Evolutionary conservation across 1,284 basidiomycete species (phyloP).

Genomic region (Microbotryomycetes sp.): DNA sequence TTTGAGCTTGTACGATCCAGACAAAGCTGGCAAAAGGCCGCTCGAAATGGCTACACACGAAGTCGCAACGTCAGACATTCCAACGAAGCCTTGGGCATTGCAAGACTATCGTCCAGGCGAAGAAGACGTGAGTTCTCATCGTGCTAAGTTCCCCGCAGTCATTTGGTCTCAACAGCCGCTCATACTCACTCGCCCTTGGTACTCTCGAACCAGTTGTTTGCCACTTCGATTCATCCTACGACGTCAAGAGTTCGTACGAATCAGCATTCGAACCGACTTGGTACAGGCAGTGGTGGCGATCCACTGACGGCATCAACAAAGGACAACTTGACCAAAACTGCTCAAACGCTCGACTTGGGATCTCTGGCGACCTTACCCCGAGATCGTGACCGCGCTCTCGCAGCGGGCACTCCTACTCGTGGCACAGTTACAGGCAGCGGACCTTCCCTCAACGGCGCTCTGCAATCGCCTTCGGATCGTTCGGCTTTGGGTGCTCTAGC

Average conservation of each 20-base stretch:
- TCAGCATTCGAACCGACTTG: conserved; percentile 17
- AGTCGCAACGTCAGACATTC: conserved; percentile 17
- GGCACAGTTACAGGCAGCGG: not conserved
- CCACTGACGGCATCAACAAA: not conserved
- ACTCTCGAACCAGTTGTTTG: conserved; percentile 17
- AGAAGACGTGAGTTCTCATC: conserved; percentile 24
- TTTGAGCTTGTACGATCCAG: conserved; percentile 31
- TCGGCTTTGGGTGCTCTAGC: not conserved
- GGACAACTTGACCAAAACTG: not conserved
- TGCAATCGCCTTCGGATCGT: not conserved
- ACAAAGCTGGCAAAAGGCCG: conserved; percentile 26
- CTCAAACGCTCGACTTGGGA: conserved; percentile 27
- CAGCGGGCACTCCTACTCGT: not conserved
- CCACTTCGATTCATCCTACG: conserved; percentile 26
- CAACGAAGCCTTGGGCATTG: conserved; percentile 29
- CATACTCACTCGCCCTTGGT: too few species aligned
- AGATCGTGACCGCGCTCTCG: conserved; percentile 24
- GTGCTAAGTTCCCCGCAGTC: too few species aligned
- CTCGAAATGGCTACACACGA: conserved; percentile 30
- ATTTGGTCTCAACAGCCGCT: not conserved
- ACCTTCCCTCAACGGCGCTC: too few species aligned
- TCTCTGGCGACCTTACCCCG: conserved; percentile 30
- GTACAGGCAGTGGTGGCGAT: conserved; percentile 1
- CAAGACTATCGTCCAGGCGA: conserved; percentile 31
- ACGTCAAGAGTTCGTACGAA: conserved; percentile 15